These are phyloP conservation scores for Ceriops decandra DNA, from an alignment of 345 rosid species.

Conservation along the genomic window DNA sequence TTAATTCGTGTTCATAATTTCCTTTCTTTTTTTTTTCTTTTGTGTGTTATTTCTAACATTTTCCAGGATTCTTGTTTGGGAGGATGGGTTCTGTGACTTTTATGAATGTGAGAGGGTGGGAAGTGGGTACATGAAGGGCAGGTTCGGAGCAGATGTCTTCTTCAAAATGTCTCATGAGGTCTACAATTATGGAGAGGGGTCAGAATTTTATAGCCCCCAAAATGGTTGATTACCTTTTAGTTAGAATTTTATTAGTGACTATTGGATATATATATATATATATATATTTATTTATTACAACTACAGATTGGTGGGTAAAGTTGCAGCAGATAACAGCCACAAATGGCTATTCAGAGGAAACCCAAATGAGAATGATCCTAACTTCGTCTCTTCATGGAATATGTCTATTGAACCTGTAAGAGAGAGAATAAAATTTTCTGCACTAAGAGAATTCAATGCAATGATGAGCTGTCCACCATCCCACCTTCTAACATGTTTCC, in stretches of 20 bases:
- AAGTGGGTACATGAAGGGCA: conserved; percentile 41
- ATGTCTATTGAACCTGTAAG: conserved; percentile 60
- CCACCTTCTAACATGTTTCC: not conserved
- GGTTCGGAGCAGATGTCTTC: conserved; percentile 64
- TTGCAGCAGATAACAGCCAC: conserved; percentile 74
- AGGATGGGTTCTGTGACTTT: conserved; percentile 73
- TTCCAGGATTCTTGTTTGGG: conserved; percentile 75
- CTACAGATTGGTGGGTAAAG: conserved; percentile 65
- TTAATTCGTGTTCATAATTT: conserved; percentile 1
- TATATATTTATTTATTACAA: not conserved
- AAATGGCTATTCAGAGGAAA: conserved; percentile 59
- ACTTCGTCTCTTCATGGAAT: conserved; percentile 48
- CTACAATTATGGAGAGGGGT: conserved; percentile 77
- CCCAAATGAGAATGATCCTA: conserved; percentile 42
- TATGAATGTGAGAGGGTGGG: conserved; percentile 47
- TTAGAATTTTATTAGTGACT: not conserved
- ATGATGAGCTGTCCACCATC: not conserved
- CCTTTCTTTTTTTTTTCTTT: not conserved
- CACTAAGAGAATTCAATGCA: not conserved
- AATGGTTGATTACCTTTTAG: not conserved
- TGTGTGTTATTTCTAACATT: not conserved
- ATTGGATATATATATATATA: not conserved
- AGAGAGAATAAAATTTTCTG: not conserved
- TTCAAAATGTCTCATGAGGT: conserved; percentile 84
- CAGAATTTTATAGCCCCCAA: conserved; percentile 7